Evolutionary conservation across 305 asterid genomes (phyloP), one percentile per base, ranked within the genome.

Genomic region (Coffea humblotiana): DNA sequence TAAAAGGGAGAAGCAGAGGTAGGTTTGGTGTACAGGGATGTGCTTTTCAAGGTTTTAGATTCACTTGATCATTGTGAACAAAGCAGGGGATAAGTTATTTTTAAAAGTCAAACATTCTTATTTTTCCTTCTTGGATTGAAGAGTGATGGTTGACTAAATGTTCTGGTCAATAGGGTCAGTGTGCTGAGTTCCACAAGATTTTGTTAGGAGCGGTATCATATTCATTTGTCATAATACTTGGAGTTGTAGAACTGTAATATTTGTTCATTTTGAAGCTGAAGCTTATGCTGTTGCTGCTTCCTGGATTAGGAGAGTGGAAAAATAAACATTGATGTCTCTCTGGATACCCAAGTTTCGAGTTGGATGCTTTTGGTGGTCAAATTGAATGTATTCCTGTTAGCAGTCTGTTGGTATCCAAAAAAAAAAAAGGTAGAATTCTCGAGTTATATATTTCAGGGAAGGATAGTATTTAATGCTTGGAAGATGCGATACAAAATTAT

Each of bases 21-120:
- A 76, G 83, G 80, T 80, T 84, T 84, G 82, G 85, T 85, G 91
- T 90, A 87, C 85, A 83, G 89, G 88, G 79, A 70, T 65, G 76
- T 80, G 80, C 79, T 75, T 51, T 79, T 78, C 82, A 74, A 82
- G 84, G 80, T 77, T 79, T 32, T 66, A 56, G 73, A 67, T 48
- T 61, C 19, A 68, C 76, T 79, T 74, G 43, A 73, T 76, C 80
- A 45, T 81, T 71, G 61, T 75, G 79, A 80, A 79, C 77, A 69
- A 45, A 83, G 81, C 72, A 72, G 45, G 81, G 75, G 65, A 67
- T 73, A 51, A 71, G 58, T 80, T 70, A 49, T 52, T 71, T 64
- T 82, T 43, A 12, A 37, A 70, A 75, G 78, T 77, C 68, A 32
- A 63, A 49, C 76, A 71, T 86, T 83, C 74, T 67, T 73, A 47